Percentiles rank a stretch among this genome's conserved stretches.
Evolutionary conservation across 441 rosid genomes (phyloP).

Genomic region (Populus hybrid): DNA sequence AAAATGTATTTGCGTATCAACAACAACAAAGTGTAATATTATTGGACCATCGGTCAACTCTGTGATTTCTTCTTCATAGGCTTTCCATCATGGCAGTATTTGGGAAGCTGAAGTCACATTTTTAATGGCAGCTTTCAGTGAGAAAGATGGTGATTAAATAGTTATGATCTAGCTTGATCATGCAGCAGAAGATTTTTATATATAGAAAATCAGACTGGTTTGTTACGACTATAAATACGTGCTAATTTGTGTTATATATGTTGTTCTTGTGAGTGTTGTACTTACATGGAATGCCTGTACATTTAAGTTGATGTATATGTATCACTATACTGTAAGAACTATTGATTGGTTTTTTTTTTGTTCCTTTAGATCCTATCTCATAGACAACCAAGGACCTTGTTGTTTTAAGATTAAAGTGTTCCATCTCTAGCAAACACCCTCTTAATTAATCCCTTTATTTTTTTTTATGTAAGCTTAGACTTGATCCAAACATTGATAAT

Average conservation of each 20-base stretch:
- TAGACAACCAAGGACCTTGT: too few relatives aligned
- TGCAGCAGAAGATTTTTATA: not conserved
- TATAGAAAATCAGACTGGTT: not conserved
- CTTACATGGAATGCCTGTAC: not conserved
- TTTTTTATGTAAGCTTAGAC: too few relatives aligned
- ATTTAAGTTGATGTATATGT: not conserved
- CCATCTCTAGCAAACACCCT: too few relatives aligned
- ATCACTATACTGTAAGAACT: too few relatives aligned
- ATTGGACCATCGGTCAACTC: not conserved
- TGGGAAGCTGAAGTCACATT: conserved; percentile 28
- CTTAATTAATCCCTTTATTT: too few relatives aligned
- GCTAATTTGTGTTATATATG: not conserved
- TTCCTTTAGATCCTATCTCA: too few relatives aligned
- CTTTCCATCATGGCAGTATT: not conserved
- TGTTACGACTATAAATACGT: not conserved
- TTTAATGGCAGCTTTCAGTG: conserved; percentile 21
- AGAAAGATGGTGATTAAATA: conserved; percentile 14
- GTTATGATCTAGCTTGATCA: conserved; percentile 9
- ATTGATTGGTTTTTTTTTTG: too few relatives aligned
- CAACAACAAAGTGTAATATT: conserved; percentile 14
- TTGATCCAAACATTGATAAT: too few relatives aligned
- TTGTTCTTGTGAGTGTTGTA: not conserved
- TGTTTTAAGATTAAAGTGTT: too few relatives aligned
- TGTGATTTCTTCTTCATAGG: conserved; percentile 7
- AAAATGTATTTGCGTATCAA: conserved; percentile 38